A percentile compares a stretch with the other conserved stretches of the same genome.
Evolutionary conservation across 2,329 filamentous ascomycete species (phyloP).

Genomic region (Neonectria ditissima): DNA sequence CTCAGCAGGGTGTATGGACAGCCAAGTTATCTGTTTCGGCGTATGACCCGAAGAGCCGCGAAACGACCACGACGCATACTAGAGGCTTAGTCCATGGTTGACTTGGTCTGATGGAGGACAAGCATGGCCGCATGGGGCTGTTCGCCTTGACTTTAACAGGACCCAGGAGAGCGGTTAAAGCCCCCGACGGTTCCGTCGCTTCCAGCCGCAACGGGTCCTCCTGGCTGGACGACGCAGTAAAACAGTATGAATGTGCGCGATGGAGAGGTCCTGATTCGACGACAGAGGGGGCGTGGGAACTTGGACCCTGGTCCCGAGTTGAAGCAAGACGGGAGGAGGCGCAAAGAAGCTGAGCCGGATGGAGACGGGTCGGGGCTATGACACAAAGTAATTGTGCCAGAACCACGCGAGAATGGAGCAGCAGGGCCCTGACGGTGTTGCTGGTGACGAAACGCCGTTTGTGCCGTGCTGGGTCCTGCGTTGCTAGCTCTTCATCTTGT

Average conservation of each 20-base stretch:
- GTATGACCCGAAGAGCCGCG: slow-evolving; percentile 7
- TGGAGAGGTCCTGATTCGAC: slow-evolving; percentile 38
- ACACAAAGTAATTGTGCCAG: slow-evolving; percentile 17
- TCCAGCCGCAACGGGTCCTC: slow-evolving; percentile 20
- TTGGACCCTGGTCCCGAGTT: slow-evolving; percentile 20
- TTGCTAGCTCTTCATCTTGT: background rate
- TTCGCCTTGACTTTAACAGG: slow-evolving; percentile 5
- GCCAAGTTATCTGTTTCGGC: background rate
- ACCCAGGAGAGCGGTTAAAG: slow-evolving; percentile 35
- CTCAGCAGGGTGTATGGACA: slow-evolving; percentile 5
- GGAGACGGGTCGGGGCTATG: slow-evolving; percentile 21
- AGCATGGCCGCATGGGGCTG: slow-evolving; percentile 14
- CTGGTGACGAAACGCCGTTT: slow-evolving; percentile 6
- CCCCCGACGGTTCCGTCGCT: slow-evolving; percentile 18
- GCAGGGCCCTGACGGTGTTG: slow-evolving; percentile 1
- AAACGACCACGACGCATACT: slow-evolving; percentile 30
- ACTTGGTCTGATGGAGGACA: slow-evolving; percentile 16
- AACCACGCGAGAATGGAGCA: slow-evolving; percentile 16
- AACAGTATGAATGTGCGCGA: slow-evolving; percentile 33
- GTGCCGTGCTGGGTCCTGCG: slow-evolving; percentile 13
- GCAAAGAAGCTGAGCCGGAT: slow-evolving; percentile 4
- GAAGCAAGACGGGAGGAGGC: slow-evolving; percentile 10
- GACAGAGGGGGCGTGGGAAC: background rate
- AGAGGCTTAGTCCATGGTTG: slow-evolving; percentile 37
- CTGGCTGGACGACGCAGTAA: slow-evolving; percentile 7